phyloP scores from a whole-genome alignment of 139 green algal species.

The Mesostigma viride region DNA sequence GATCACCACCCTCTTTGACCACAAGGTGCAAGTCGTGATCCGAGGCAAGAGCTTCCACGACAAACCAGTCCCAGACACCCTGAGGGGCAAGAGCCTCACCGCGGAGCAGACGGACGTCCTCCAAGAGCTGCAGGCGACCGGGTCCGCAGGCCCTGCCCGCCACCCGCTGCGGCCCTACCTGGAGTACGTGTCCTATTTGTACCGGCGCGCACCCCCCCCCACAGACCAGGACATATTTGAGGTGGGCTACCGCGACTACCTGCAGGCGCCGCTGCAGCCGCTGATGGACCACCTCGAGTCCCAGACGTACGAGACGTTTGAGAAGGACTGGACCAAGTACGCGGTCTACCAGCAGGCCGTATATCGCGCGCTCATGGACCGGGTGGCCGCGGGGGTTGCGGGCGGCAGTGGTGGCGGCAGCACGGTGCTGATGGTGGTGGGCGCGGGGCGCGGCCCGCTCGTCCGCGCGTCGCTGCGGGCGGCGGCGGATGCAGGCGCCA shows the following conservation, averaged over 20 bases:
- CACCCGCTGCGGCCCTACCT: conserved; percentile 65
- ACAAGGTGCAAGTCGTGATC: conserved; percentile 55
- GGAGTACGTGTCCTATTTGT: conserved; percentile 90
- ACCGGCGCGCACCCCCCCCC: conserved; percentile 36
- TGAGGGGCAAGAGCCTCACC: no score
- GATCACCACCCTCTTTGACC: conserved; percentile 47
- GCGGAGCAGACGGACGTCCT: not conserved
- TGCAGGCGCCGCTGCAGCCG: conserved; percentile 78
- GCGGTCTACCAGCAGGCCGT: conserved; percentile 47
- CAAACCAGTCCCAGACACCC: not conserved
- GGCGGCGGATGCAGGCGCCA: conserved; percentile 16
- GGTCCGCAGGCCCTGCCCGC: not conserved
- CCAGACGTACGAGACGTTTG: conserved; percentile 94
- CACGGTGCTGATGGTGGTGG: conserved; percentile 80
- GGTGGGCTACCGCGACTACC: conserved; percentile 75
- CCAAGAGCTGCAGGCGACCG: not conserved
- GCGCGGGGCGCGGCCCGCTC: conserved; percentile 81
- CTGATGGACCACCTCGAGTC: conserved; percentile 92
- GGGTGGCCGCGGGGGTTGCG: conserved; percentile 8
- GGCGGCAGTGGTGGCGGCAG: not conserved
- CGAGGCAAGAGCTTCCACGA: not conserved
- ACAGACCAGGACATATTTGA: conserved; percentile 27
- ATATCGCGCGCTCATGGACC: conserved; percentile 49
- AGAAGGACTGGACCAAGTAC: conserved; percentile 91
- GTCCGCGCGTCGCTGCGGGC: conserved; percentile 50